Conservation (phyloP, 2,329 filamentous ascomycete species). For the Verticillium klebahnii region DNA sequence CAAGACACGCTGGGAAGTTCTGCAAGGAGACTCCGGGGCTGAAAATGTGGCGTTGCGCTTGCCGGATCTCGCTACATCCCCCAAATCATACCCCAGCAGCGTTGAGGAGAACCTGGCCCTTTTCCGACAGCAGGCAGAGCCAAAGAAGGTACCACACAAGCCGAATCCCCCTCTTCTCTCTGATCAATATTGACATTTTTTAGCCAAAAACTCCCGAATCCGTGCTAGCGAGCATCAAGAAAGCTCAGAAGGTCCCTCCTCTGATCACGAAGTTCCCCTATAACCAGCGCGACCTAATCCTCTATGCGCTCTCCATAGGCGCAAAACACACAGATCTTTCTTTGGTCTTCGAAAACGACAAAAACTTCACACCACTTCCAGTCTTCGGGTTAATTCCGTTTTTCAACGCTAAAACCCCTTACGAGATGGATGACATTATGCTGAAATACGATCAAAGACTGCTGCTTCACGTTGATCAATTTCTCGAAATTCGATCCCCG, state of each 20-base stretch:
- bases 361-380: slow-evolving; percentile 89
- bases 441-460: slow-evolving; percentile 98
- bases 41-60: slow-evolving; percentile 52
- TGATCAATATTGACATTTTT: too few relatives aligned
- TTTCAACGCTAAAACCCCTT: slow-evolving; percentile 79
- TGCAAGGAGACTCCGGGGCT: slow-evolving; percentile 79
- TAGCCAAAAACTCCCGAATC: background rate
- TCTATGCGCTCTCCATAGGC: slow-evolving; percentile 93
- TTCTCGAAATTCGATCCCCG: slow-evolving; percentile 91
- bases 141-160: background rate
- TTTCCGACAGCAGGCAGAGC: background rate
- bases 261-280: slow-evolving; percentile 73
- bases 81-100: slow-evolving; percentile 60
- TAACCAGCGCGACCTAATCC: slow-evolving; percentile 80
- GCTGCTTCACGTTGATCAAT: slow-evolving; percentile 98
- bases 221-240: background rate
- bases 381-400: slow-evolving; percentile 97
- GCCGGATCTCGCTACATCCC: slow-evolving; percentile 68
- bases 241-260: slow-evolving; percentile 44
- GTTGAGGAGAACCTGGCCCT: background rate
- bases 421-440: slow-evolving; percentile 74
- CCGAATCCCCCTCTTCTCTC: too few relatives aligned
- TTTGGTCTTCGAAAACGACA: slow-evolving; percentile 84
- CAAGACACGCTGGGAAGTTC: slow-evolving; percentile 90
- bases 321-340: slow-evolving; percentile 85